Evolutionary conservation across 2,329 filamentous ascomycete species (phyloP).

Genomic region (Colletotrichum limetticola): DNA sequence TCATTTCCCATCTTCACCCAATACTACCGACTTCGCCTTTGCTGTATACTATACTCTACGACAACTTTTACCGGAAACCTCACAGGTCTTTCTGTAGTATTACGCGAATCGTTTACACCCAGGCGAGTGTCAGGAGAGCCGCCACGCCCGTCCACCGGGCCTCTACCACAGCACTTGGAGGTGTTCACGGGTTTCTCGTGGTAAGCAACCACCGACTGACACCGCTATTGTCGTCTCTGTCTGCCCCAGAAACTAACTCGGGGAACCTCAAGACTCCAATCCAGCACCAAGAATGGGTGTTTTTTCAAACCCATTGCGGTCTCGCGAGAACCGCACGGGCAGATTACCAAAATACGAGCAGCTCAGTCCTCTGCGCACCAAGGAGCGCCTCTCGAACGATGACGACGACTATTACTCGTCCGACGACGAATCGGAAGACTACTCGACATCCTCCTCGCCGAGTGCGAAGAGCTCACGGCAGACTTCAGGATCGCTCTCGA

Average conservation of each 20-base stretch:
- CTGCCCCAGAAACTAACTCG: slow-evolving; percentile 1
- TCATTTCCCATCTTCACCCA: background rate
- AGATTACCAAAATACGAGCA: slow-evolving; percentile 64
- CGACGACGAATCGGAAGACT: slow-evolving; percentile 55
- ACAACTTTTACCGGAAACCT: slow-evolving; percentile 9
- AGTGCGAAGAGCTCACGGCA: slow-evolving; percentile 66
- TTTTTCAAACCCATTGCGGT: slow-evolving; percentile 58
- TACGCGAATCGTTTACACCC: background rate
- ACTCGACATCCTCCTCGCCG: slow-evolving; percentile 54
- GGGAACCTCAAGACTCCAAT: slow-evolving; percentile 21
- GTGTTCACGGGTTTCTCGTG: background rate
- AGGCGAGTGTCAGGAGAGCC: background rate
- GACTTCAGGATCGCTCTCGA: slow-evolving; percentile 56
- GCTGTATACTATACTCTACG: slow-evolving; percentile 4
- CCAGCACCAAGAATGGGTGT: slow-evolving; percentile 56
- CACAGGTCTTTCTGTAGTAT: slow-evolving; percentile 2
- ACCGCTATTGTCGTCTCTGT: background rate
- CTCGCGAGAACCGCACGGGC: slow-evolving; percentile 53
- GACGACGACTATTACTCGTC: slow-evolving; percentile 60
- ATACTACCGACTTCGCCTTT: slow-evolving; percentile 5
- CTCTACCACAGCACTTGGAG: background rate
- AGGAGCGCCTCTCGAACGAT: slow-evolving; percentile 64
- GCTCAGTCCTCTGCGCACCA: slow-evolving; percentile 44
- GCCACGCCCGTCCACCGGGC: slow-evolving; percentile 3
- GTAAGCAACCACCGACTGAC: background rate